A percentile compares a stretch with the other conserved stretches of the same genome.
Conservation (phyloP, 192 early-diverging fungal species). For the Mycoemilia scoparia region DNA sequence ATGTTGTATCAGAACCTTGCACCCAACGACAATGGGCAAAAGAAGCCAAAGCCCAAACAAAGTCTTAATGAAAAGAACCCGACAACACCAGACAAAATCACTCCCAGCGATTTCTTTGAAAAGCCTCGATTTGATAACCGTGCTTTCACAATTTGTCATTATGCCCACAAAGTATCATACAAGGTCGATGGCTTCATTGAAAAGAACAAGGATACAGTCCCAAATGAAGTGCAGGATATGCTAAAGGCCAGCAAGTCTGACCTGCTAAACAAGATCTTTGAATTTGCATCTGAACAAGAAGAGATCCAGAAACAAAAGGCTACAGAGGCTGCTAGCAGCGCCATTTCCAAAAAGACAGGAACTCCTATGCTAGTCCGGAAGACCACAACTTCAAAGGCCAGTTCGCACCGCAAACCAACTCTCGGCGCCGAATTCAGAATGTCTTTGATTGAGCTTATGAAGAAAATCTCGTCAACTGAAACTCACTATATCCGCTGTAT, state of each 20-base stretch:
- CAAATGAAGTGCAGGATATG: slow-evolving; percentile 70
- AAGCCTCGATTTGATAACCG: slow-evolving; percentile 79
- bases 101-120: slow-evolving; percentile 39
- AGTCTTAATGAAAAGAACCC: too few relatives aligned
- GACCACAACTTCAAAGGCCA: background rate
- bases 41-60: too few relatives aligned
- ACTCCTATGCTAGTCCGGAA: slow-evolving; percentile 1
- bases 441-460: slow-evolving; percentile 86
- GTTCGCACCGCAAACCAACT: slow-evolving; percentile 57
- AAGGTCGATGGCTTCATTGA: slow-evolving; percentile 90
- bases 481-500: slow-evolving; percentile 97
- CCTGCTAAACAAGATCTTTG: slow-evolving; percentile 65
- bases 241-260: slow-evolving; percentile 59
- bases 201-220: slow-evolving; percentile 97
- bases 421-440: slow-evolving; percentile 93
- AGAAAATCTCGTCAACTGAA: slow-evolving; percentile 81
- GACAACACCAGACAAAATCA: background rate
- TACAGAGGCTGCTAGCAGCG: background rate
- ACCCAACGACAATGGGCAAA: slow-evolving; percentile 1
- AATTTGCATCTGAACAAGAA: slow-evolving; percentile 1
- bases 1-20: slow-evolving; percentile 80
- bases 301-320: background rate
- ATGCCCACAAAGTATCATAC: slow-evolving; percentile 86
- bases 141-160: slow-evolving; percentile 87
- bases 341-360: background rate